Evolutionary conservation across 768 basidiomycete genomes (phyloP).

Genomic region (Mycena vitilis): DNA sequence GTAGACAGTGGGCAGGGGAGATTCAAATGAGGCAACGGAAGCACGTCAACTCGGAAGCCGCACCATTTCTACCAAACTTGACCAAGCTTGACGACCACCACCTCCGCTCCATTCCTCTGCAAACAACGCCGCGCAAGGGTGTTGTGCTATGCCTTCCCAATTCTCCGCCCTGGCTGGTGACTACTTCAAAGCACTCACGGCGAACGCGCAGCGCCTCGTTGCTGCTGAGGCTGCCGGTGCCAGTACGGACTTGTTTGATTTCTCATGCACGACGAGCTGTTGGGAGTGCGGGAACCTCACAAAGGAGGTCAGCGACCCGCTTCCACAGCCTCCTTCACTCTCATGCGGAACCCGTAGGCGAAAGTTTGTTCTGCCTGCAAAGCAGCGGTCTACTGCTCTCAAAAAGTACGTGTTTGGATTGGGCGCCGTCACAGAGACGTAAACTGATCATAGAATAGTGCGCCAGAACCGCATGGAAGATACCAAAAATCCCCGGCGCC

Average conservation of each 20-base stretch:
- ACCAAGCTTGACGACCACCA: too few relatives aligned
- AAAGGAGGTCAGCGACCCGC: neutral
- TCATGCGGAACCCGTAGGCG: neutral
- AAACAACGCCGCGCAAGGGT: too few relatives aligned
- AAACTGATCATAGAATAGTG: conserved; percentile 19
- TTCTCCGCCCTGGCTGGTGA: too few relatives aligned
- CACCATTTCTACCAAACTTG: too few relatives aligned
- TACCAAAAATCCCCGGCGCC: conserved; percentile 40
- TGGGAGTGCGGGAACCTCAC: conserved; percentile 9
- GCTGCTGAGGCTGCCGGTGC: conserved; percentile 14
- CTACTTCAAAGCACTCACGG: conserved; percentile 7
- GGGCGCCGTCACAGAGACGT: too few relatives aligned
- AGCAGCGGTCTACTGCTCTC: conserved; percentile 39
- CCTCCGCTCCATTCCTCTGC: too few relatives aligned
- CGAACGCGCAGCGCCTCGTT: conserved; percentile 8
- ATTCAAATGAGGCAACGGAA: too few relatives aligned
- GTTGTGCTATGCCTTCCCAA: too few relatives aligned
- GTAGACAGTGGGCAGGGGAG: too few relatives aligned
- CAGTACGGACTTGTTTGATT: conserved; percentile 19
- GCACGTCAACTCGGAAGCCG: too few relatives aligned
- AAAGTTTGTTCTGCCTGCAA: conserved; percentile 40
- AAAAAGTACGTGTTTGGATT: conserved; percentile 21
- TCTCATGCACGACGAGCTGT: conserved; percentile 1
- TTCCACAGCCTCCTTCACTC: too few relatives aligned
- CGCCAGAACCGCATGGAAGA: conserved; percentile 45